phyloP scores from a whole-genome alignment of 2,329 filamentous ascomycete species.

The Trichoderma hamatum region DNA sequence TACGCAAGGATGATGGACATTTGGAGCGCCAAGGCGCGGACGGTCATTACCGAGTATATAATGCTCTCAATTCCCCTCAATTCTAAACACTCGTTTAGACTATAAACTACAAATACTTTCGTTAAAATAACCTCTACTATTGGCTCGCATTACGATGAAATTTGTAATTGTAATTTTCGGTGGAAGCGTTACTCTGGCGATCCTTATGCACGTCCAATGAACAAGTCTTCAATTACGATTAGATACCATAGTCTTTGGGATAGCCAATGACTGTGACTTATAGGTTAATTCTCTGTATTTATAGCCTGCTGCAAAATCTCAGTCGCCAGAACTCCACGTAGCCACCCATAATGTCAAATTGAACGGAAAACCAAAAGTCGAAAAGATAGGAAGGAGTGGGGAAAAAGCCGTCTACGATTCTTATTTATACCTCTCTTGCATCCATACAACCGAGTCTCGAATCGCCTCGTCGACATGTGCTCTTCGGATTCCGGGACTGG shows the following conservation, averaged over 20 bases:
- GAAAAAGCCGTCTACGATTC: not conserved
- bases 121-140: not conserved
- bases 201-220: too few species aligned
- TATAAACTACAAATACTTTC: not conserved
- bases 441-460: constrained; percentile 11
- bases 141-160: too few species aligned
- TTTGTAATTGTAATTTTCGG: too few species aligned
- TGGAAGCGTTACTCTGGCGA: too few species aligned
- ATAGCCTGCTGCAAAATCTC: not conserved
- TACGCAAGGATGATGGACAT: not conserved
- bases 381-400: not conserved
- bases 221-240: too few species aligned
- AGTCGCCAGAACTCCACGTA: not conserved
- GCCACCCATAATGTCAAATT: not conserved
- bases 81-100: constrained; percentile 1
- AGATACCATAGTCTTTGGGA: not conserved
- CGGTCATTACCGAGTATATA: constrained; percentile 4
- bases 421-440: not conserved
- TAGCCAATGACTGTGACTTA: not conserved
- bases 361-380: not conserved
- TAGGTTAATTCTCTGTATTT: not conserved
- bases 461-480: constrained; percentile 18
- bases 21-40: constrained; percentile 1
- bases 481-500: constrained; percentile 20
- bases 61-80: not conserved